Base-by-base conservation (phyloP, 2,329 filamentous ascomycete genomes). In the Colletotrichum gigasporum region DNA sequence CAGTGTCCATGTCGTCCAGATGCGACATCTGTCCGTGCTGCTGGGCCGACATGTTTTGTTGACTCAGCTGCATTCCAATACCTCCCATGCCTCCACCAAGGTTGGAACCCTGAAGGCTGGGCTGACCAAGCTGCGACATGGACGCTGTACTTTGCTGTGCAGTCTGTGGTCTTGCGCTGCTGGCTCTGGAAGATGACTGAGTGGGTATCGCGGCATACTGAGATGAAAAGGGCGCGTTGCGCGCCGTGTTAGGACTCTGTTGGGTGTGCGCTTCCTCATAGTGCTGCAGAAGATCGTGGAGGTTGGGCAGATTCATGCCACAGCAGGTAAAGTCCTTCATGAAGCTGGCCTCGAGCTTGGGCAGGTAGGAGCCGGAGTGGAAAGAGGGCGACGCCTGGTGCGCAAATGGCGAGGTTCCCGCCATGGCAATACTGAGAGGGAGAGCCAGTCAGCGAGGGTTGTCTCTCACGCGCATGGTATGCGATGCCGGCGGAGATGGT, bases 271-370 rank as follows among this genome's bases (percentile, higher is more conserved):
- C 88, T 79, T 97, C 95, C 79, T 99, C 96, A 75, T 97, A 99
- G 77, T 99, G 96, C 75, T 97, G 94, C 47, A 99, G 83, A 47
- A 99, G 85, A 74, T 98, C 96, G 80, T 99, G 96, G 70, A 99
- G 87, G 52, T 94, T 96, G 22, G 94, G 91, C 69, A 97, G 86
- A 30, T 91, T 95, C 72, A 93, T 87, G 72, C 94, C 94, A 79
- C 96, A 99, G 81, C 96, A 99, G 54, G 91, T 91, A 79, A 98
- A 98, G 80, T 98, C 94, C 78, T 91, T 91, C 93, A 98, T 96
- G 77, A 97, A 99, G 74, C 95, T 96, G 66, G 95, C 95, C 79
- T 99, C 96, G 74, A 97, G 89, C 78, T 97, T 97, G 9, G 94
- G 95, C 2, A 97, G 87, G 75, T 98, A 98, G 24, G 96, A 98